Percentiles rank a stretch among this genome's conserved stretches.
Conservation (phyloP, 225 moss, liverwort and hornwort genomes). For the Physcomitrium patens region DNA sequence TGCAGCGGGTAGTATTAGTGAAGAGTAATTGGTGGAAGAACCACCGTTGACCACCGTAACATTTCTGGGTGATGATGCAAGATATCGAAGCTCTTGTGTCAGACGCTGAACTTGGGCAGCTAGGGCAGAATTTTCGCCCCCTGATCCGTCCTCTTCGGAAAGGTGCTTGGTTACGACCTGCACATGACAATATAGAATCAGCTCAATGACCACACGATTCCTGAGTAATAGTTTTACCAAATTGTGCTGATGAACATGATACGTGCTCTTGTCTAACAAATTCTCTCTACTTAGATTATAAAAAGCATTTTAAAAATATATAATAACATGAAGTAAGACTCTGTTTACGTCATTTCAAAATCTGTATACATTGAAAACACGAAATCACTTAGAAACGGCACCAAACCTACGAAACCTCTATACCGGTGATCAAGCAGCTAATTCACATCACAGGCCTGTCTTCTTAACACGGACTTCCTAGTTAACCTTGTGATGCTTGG, state of each 20-base stretch:
- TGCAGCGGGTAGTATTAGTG: constrained; percentile 45
- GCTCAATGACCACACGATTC: constrained; percentile 7
- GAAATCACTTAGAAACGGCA: not conserved
- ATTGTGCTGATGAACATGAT: not conserved
- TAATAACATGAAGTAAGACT: not conserved
- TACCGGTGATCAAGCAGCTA: not conserved
- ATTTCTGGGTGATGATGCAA: constrained; percentile 42
- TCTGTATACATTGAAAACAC: not conserved
- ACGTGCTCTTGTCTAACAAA: not conserved
- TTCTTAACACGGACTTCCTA: not conserved
- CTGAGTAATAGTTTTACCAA: not conserved
- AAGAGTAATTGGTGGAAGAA: constrained; percentile 38
- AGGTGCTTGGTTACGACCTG: constrained; percentile 53
- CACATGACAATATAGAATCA: constrained; percentile 9
- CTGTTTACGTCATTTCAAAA: not conserved
- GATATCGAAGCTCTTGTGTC: constrained; percentile 48
- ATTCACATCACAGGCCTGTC: not conserved
- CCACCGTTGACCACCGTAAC: constrained; percentile 52
- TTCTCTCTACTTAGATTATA: not conserved
- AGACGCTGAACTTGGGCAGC: constrained; percentile 45
- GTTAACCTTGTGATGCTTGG: not conserved
- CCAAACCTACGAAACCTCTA: not conserved
- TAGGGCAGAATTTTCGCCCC: constrained; percentile 44
- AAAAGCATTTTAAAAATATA: not conserved
- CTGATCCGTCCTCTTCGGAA: constrained; percentile 41